Conservation (phyloP, 1,284 basidiomycete genomes). For the Marasmius tenuissimus region DNA sequence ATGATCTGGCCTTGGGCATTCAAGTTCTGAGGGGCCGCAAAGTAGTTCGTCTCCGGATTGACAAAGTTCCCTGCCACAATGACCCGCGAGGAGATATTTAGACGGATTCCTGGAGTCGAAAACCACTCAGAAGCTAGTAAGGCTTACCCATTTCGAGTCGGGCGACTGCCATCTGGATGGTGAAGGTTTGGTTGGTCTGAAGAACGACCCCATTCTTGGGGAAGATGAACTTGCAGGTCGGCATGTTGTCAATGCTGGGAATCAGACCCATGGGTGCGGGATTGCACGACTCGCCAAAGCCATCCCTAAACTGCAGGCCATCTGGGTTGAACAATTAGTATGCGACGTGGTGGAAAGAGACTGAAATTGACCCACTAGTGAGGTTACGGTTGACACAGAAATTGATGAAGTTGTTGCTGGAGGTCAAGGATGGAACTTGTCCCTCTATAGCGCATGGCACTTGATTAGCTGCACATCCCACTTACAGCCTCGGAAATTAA, state of each 20-base stretch:
- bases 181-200: background rate
- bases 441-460: background rate
- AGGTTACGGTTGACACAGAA: background rate
- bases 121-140: background rate
- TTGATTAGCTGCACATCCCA: background rate
- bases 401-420: background rate
- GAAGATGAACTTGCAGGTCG: background rate
- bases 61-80: background rate
- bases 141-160: background rate
- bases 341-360: background rate
- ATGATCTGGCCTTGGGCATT: conserved; percentile 42
- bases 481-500: too few species aligned
- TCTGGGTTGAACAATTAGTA: background rate
- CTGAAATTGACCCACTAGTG: background rate
- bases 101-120: background rate
- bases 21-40: conserved; percentile 50
- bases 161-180: background rate
- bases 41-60: conserved; percentile 37
- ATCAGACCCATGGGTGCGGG: background rate
- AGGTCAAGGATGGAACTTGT: background rate
- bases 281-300: background rate
- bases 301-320: background rate
- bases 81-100: background rate
- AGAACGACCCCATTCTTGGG: background rate
- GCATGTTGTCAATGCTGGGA: background rate